Evolutionary conservation across 2,329 filamentous ascomycete genomes (phyloP).

Genomic region (Monilinia polystroma): DNA sequence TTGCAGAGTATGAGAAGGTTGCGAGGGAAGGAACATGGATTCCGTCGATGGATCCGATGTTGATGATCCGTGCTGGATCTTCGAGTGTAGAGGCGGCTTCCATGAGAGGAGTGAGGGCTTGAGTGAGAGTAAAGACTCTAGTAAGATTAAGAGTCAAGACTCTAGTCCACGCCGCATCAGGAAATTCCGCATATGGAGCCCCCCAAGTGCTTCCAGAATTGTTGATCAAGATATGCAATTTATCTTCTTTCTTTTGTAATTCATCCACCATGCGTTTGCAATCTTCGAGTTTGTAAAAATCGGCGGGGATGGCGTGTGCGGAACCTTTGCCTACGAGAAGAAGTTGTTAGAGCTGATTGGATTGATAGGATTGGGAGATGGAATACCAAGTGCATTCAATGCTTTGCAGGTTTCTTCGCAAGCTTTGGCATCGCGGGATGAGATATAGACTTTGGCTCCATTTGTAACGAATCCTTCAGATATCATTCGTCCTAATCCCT

Average conservation of each 20-base stretch:
- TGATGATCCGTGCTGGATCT: conserved; percentile 58
- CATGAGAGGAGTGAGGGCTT: conserved; percentile 61
- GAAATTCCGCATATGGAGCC: conserved; percentile 57
- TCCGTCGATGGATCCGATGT: conserved; percentile 65
- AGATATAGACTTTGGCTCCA: conserved; percentile 68
- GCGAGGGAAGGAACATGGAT: conserved; percentile 58
- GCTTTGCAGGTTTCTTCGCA: conserved; percentile 60
- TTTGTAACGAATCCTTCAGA: conserved; percentile 63
- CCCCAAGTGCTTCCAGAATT: conserved; percentile 67
- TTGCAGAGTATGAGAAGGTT: conserved; percentile 60
- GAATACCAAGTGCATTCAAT: conserved; percentile 51
- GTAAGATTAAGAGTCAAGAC: conserved; percentile 62
- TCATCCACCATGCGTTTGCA: conserved; percentile 58
- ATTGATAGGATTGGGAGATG: neutral
- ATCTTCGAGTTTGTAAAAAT: conserved; percentile 62
- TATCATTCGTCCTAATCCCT: conserved; percentile 68
- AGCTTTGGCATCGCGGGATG: conserved; percentile 60
- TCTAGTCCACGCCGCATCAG: conserved; percentile 57
- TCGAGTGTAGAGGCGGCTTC: conserved; percentile 48
- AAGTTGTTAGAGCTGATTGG: neutral
- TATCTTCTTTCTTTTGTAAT: conserved; percentile 51
- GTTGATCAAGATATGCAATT: conserved; percentile 63
- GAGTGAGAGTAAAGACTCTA: conserved; percentile 63
- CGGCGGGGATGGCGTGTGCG: conserved; percentile 59
- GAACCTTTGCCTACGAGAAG: conserved; percentile 45